Conservation (phyloP, 257 asterid genomes). For the Penstemon newberryi region DNA sequence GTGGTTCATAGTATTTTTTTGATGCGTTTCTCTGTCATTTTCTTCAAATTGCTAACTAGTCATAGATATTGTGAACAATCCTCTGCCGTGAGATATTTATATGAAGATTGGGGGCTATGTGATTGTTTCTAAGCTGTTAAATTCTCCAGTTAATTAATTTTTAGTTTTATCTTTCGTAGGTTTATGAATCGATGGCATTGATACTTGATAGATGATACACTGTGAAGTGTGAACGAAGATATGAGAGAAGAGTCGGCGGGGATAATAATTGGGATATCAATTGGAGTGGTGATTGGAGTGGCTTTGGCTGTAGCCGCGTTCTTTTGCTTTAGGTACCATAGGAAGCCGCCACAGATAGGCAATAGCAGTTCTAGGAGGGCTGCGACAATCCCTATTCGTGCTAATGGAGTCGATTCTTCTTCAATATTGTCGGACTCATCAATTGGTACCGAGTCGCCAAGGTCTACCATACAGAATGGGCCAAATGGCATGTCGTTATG, state of each 20-base stretch:
- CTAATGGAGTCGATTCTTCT: constrained; percentile 71
- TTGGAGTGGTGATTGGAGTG: constrained; percentile 86
- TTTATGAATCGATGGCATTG: constrained; percentile 30
- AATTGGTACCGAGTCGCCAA: constrained; percentile 74
- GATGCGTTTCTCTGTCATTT: no score
- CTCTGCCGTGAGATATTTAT: no score
- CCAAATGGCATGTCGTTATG: constrained; percentile 41
- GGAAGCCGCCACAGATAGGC: constrained; percentile 65
- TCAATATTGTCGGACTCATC: constrained; percentile 76
- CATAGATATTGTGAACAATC: no score
- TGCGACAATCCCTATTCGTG: constrained; percentile 68
- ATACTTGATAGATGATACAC: constrained; percentile 24
- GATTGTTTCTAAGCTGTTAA: not conserved
- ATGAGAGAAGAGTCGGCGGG: constrained; percentile 71
- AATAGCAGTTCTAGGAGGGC: constrained; percentile 84
- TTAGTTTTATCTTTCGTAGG: constrained; percentile 39
- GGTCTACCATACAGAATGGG: constrained; percentile 40
- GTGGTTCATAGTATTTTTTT: no score
- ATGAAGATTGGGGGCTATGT: not conserved
- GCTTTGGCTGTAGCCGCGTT: constrained; percentile 66
- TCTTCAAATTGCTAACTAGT: no score
- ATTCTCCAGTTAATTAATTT: not conserved
- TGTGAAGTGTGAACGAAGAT: constrained; percentile 34
- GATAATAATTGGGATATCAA: constrained; percentile 65
- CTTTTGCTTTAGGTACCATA: constrained; percentile 59